Base-by-base conservation (phyloP, 106 monocot species). In the Acorus gramineus region DNA sequence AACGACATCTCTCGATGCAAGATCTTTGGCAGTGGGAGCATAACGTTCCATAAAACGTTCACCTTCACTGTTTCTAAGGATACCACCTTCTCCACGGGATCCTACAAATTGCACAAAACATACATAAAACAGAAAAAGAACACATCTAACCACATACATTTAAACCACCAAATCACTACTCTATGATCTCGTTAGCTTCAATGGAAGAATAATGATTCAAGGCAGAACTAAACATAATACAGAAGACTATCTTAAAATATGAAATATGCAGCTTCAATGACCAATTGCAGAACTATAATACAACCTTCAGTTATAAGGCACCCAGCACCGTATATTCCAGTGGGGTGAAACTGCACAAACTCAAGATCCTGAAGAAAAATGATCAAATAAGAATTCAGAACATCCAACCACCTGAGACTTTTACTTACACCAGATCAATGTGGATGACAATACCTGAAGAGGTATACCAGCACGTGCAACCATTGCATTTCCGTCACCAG, bases 1-100 rank as follows among this genome's bases (percentile, higher is more conserved):
- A 76, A 96, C 95, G 60, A 96, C 83, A 79, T 96, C 90, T 69
- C 95, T 77, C 63, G 95, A 96, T 61, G 95, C 95, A 78, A 96
- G 90, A 83, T 96, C 95, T 69, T 96, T 96, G 5, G 95, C 95
- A 46, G 84, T 81, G 58, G 95, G 95, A 65, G 95, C 95, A 82
- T 96, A 96, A 43, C 95, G 74, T 69, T 96, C 95, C 95, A 96
- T 96, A 67, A 96, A 96, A 46, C 95, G 87, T 68, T 96, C 95
- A 60, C 95, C 95, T 85, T 96, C 95, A 70, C 87, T 91, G 73
- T 96, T 96, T 58, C 95, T 80, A 62, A 96, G 90, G 44, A 96
- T 96, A 64, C 95, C 95, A 77, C 95, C 95, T 74, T 96, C 95
- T 61, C 95, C 95, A 47, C 95, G 90, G 61, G 87, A 96, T 69